phyloP scores from a whole-genome alignment of 441 rosid species.

The Erysimum cheiri region DNA sequence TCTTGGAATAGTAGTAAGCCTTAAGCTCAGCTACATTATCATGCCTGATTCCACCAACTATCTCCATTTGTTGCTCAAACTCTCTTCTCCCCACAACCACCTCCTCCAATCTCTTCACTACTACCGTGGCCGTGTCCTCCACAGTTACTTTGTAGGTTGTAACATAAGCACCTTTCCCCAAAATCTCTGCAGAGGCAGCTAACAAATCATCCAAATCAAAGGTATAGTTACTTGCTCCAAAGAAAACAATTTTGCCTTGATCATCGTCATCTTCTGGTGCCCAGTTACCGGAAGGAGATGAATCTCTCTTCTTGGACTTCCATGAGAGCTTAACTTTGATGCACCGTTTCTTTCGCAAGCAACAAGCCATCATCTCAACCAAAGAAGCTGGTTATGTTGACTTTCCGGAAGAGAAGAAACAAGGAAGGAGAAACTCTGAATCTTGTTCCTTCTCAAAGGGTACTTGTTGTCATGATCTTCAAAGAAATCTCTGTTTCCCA shows the following conservation, averaged over 20 bases:
- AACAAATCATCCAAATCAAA: conserved; percentile 83
- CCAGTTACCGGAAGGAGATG: conserved; percentile 60
- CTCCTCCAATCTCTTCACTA: conserved; percentile 83
- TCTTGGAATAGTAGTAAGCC: conserved; percentile 86
- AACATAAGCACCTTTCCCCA: conserved; percentile 75
- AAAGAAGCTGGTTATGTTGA: conserved; percentile 59
- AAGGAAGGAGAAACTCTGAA: conserved; percentile 39
- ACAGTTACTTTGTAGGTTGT: conserved; percentile 81
- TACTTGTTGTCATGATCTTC: conserved; percentile 52
- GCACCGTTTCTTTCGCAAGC: conserved; percentile 43
- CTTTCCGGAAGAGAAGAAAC: conserved; percentile 51
- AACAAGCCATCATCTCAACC: conserved; percentile 48
- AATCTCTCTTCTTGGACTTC: conserved; percentile 60
- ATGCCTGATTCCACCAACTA: conserved; percentile 63
- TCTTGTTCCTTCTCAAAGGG: conserved; percentile 43
- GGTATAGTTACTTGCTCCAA: conserved; percentile 67
- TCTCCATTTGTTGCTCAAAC: conserved; percentile 88
- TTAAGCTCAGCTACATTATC: conserved; percentile 67
- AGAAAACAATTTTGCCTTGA: conserved; percentile 58
- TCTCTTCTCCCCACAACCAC: conserved; percentile 61
- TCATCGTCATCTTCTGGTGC: conserved; percentile 56
- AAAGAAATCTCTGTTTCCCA: conserved; percentile 51
- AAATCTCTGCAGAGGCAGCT: conserved; percentile 88
- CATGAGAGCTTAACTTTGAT: conserved; percentile 53
- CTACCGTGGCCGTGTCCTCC: conserved; percentile 69